Evolutionary conservation across 768 basidiomycete genomes (phyloP).

Genomic region (Phylloporus scabripes): DNA sequence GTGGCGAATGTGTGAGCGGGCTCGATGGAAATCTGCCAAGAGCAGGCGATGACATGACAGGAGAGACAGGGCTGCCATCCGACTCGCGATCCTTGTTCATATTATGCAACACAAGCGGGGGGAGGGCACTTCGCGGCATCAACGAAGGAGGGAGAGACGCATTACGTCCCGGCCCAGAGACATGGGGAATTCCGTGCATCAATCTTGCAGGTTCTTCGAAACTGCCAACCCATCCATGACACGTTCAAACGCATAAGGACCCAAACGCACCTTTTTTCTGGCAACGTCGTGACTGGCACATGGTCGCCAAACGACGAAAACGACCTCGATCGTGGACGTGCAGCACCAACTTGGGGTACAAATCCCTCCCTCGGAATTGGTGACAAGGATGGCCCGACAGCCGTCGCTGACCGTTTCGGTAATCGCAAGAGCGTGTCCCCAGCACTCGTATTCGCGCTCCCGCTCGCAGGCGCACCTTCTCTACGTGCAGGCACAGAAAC

Average conservation of each 20-base stretch:
- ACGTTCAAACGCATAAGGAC: neutral
- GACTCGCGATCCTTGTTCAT: conserved; percentile 4
- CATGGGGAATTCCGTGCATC: neutral
- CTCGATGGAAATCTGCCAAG: conserved; percentile 32
- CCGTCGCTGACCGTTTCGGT: conserved; percentile 17
- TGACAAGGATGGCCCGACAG: neutral
- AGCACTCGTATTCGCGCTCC: neutral
- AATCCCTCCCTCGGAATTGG: conserved; percentile 58
- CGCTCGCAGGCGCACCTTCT: neutral
- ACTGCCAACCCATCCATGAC: conserved; percentile 3
- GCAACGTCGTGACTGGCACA: neutral
- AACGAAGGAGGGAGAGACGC: conserved; percentile 18
- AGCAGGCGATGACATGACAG: conserved; percentile 36
- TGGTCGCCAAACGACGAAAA: conserved; percentile 65
- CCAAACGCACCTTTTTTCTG: conserved; percentile 16
- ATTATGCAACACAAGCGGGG: conserved; percentile 16
- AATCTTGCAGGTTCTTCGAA: conserved; percentile 21
- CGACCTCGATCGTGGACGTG: conserved; percentile 59
- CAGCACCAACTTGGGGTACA: conserved; percentile 46
- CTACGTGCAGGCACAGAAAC: conserved; percentile 29
- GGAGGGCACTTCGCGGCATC: conserved; percentile 13
- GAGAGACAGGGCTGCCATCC: conserved; percentile 3
- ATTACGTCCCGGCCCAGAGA: conserved; percentile 2
- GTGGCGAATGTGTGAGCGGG: conserved; percentile 30
- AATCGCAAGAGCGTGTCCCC: conserved; percentile 5